phyloP scores from a whole-genome alignment of 305 asterid genomes.

The Euphrasia arctica region DNA sequence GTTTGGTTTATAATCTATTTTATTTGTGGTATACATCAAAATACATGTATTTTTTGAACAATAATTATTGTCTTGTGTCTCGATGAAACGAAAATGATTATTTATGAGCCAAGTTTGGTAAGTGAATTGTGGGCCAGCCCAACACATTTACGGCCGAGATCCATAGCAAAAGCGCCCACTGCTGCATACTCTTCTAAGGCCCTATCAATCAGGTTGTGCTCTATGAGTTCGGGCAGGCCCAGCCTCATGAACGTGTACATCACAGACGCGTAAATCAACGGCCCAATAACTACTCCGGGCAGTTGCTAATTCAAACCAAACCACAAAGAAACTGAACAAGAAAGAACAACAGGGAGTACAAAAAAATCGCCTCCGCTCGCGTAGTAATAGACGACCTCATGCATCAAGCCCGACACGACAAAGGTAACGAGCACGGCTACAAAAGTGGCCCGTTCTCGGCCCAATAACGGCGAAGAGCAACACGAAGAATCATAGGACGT shows the following conservation, averaged over 20 bases:
- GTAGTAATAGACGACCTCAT: slow-evolving; percentile 34
- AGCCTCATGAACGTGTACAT: slow-evolving; percentile 31
- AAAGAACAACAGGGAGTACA: slow-evolving; percentile 27
- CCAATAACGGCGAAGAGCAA: slow-evolving; percentile 10
- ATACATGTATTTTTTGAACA: not conserved
- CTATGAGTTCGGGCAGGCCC: slow-evolving; percentile 30
- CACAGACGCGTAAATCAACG: slow-evolving; percentile 29
- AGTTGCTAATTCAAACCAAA: slow-evolving; percentile 23
- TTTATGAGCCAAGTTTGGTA: slow-evolving; percentile 9
- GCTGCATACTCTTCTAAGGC: slow-evolving; percentile 35
- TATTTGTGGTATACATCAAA: not conserved
- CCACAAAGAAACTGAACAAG: slow-evolving; percentile 32
- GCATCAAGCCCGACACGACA: slow-evolving; percentile 38
- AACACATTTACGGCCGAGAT: slow-evolving; percentile 24
- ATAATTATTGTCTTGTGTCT: not conserved
- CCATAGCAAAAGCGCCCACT: slow-evolving; percentile 22
- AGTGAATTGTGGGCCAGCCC: slow-evolving; percentile 9
- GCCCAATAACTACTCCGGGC: slow-evolving; percentile 34
- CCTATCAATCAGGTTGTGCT: slow-evolving; percentile 23
- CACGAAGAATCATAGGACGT: too few species aligned
- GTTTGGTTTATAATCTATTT: not conserved
- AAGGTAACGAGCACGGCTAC: slow-evolving; percentile 32
- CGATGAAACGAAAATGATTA: not conserved
- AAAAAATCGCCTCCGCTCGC: slow-evolving; percentile 19
- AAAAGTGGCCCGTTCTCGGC: slow-evolving; percentile 29